Evolutionary conservation across 1,139 yeast species (phyloP).

Genomic region (Pichia inconspicua): DNA sequence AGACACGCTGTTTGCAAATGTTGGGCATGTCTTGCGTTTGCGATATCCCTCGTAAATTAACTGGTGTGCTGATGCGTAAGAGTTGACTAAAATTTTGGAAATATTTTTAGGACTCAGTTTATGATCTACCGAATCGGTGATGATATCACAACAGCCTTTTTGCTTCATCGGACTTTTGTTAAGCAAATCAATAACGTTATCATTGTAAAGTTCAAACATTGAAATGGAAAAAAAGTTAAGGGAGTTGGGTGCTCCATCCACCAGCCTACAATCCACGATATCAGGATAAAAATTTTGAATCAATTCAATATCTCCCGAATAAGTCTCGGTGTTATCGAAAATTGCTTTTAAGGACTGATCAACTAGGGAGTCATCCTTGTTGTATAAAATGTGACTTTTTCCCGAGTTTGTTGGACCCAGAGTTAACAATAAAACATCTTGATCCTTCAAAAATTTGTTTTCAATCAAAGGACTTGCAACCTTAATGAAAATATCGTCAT

Average conservation of each 20-base stretch:
- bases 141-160: conserved; percentile 20
- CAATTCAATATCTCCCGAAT: conserved; percentile 4
- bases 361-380: conserved; percentile 15
- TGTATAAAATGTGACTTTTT: conserved; percentile 31
- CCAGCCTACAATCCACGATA: conserved; percentile 1
- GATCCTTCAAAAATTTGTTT: conserved; percentile 23
- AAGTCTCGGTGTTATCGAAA: conserved; percentile 13
- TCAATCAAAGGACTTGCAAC: conserved; percentile 21
- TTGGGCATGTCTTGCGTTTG: conserved; percentile 20
- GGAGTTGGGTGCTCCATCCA: conserved; percentile 3
- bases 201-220: conserved; percentile 38
- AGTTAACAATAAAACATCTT: conserved; percentile 38
- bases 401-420: conserved; percentile 48
- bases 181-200: conserved; percentile 34
- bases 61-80: conserved; percentile 23
- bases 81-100: conserved; percentile 28
- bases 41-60: conserved; percentile 17
- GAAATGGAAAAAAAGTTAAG: conserved; percentile 26
- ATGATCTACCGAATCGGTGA: conserved; percentile 29
- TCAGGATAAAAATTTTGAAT: conserved; percentile 8
- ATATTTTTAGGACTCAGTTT: conserved; percentile 32
- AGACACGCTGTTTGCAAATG: conserved; percentile 20
- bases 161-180: conserved; percentile 10
- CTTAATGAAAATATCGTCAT: conserved; percentile 9
- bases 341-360: conserved; percentile 16